Evolutionary conservation across 2,329 filamentous ascomycete species (phyloP).

Genomic region (Pezicula radicicola): DNA sequence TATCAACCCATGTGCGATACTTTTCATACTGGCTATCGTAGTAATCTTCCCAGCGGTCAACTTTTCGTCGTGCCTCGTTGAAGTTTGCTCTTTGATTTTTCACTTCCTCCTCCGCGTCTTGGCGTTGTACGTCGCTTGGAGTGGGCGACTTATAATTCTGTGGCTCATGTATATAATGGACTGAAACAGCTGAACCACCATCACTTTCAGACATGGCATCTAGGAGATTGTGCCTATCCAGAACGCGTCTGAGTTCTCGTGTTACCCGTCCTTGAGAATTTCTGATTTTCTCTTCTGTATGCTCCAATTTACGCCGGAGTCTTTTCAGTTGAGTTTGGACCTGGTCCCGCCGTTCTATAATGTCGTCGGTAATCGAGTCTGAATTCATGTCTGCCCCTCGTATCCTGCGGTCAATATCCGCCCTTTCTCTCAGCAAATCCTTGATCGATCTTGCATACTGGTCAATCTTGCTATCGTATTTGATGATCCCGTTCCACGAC

Average conservation of each 20-base stretch:
- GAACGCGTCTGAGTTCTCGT: not conserved
- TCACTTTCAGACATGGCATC: conserved; percentile 1
- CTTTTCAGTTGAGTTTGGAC: no score
- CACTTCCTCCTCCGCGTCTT: no score
- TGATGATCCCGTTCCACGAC: conserved; percentile 1
- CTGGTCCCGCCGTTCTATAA: no score
- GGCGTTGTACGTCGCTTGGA: no score
- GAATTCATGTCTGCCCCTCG: not conserved
- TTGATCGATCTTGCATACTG: not conserved
- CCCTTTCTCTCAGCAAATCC: not conserved
- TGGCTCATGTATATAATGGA: no score
- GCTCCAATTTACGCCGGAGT: not conserved
- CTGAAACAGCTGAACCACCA: not conserved
- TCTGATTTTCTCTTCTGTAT: not conserved
- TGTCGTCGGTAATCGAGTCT: no score
- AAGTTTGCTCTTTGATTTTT: no score
- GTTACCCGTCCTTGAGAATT: not conserved
- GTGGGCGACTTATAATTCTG: no score
- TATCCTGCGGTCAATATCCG: not conserved
- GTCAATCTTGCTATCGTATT: not conserved
- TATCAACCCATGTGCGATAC: conserved; percentile 1
- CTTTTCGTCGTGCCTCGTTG: no score
- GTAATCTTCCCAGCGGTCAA: no score
- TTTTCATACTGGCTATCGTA: no score
- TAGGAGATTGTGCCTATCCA: conserved; percentile 1